Base-by-base conservation (phyloP, 176 grass and related monocot genomes). In the Zea luxurians region DNA sequence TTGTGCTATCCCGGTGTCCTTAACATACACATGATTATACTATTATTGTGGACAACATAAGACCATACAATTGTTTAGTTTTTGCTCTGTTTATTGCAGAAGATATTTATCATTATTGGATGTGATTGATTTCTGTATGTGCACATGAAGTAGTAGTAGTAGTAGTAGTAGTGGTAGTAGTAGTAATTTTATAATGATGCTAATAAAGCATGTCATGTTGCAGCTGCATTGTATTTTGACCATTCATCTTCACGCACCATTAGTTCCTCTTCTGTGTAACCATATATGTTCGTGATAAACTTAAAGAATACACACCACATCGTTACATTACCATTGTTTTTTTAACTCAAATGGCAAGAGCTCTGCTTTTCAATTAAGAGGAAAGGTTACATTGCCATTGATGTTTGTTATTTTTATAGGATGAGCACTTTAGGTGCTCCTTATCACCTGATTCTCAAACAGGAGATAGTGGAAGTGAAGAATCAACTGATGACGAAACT, bases 381-480 rank as follows among this genome's bases (percentile, higher is more conserved):
- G 38, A 40, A 40, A 40, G 38, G 4, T 13, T 48, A 13, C 37
- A 70, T 41, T 17, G 13, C 11, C 3, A 9, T 62, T 79, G 7
- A 59, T 79, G 18, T 61, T 79, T 52, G 15, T 79, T 21, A 40
- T 77, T 84, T 92, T 80, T 83, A 81, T 68, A 99, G 96, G 88
- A 93, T 80, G 86, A 95, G 43, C 87, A 96, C 52, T 76, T 86
- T 47, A 91, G 90, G 79, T 89, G 86, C 71, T 96, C 96, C 69
- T 77, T 90, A 40, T 98, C 95, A 78, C 88, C 84, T 49, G 90
- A 92, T 75, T 96, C 90, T 89, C 96, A 90, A 74, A 88, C 86
- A 59, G 90, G 92, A 86, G 92, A 93, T 48, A 93, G 86, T 67
- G 86, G 78, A 65, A 99, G 84, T 88, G 92, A 96, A 83, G 96